Conservation (phyloP, 805 yeast species). For the Nakazawaea ernobii region DNA sequence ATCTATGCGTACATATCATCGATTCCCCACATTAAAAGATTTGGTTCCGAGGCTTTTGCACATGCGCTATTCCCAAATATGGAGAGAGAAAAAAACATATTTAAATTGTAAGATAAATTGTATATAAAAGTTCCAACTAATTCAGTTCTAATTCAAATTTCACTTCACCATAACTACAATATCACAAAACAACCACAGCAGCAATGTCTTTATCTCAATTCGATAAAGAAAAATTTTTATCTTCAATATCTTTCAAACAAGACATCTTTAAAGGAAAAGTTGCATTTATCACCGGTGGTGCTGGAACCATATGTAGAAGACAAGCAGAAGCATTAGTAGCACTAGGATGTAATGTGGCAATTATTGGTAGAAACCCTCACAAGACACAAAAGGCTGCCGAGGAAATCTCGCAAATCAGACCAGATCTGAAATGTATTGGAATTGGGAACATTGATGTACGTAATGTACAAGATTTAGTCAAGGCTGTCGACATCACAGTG, state of each 20-base stretch:
- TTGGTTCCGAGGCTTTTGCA: not conserved
- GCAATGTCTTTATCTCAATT: not conserved
- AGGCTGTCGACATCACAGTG: constrained; percentile 65
- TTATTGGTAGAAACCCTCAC: constrained; percentile 69
- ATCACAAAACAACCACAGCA: too few relatives aligned
- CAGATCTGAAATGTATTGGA: constrained; percentile 65
- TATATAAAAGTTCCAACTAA: too few relatives aligned
- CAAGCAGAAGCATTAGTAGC: constrained; percentile 81
- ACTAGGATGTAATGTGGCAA: constrained; percentile 83
- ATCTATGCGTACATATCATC: too few relatives aligned
- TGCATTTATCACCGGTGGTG: constrained; percentile 91
- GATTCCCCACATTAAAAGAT: not conserved
- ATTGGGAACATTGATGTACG: constrained; percentile 77
- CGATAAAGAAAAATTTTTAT: constrained; percentile 3
- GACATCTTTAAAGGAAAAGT: constrained; percentile 78
- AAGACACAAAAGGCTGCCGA: constrained; percentile 64
- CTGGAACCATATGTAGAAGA: constrained; percentile 91
- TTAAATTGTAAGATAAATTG: too few relatives aligned
- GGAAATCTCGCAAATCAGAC: constrained; percentile 53
- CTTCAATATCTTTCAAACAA: constrained; percentile 35
- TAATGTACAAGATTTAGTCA: constrained; percentile 47
- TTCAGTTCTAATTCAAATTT: too few relatives aligned
- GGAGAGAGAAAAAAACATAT: too few relatives aligned
- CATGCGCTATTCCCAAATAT: too few relatives aligned
- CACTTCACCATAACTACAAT: too few relatives aligned